Percentiles rank a stretch among this genome's conserved stretches.
phyloP scores from a whole-genome alignment of 768 basidiomycete species.

The Hemileccinum impolitum region DNA sequence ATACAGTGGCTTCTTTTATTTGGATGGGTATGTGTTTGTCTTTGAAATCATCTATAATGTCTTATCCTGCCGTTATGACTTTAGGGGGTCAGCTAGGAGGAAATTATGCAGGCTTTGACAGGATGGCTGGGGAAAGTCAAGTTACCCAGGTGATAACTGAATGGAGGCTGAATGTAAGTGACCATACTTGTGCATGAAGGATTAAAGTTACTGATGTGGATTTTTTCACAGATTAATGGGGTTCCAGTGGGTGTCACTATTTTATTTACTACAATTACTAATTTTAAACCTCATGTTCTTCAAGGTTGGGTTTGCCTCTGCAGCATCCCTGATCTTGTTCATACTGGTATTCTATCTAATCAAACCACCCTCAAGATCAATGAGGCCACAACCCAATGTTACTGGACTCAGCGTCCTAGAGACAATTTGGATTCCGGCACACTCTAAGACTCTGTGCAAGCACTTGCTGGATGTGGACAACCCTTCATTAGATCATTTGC shows the following conservation, averaged over 20 bases:
- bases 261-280: not conserved
- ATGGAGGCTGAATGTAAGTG: slow-evolving; percentile 17
- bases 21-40: slow-evolving; percentile 9
- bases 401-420: slow-evolving; percentile 11
- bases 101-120: slow-evolving; percentile 17
- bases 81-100: slow-evolving; percentile 11
- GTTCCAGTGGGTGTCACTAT: slow-evolving; percentile 8
- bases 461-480: not conserved
- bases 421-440: slow-evolving; percentile 8
- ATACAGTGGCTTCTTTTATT: slow-evolving; percentile 1
- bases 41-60: not conserved
- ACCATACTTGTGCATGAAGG: too few species aligned
- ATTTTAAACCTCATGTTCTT: not conserved
- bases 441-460: slow-evolving; percentile 1
- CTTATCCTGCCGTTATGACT: not conserved
- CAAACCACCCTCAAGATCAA: not conserved
- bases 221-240: slow-evolving; percentile 6
- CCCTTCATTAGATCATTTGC: not conserved
- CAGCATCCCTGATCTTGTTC: slow-evolving; percentile 6
- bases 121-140: not conserved
- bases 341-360: not conserved
- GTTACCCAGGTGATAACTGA: slow-evolving; percentile 5
- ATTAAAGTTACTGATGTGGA: not conserved
- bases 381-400: not conserved
- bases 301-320: slow-evolving; percentile 4